Evolutionary conservation across 495 filamentous ascomycete species (phyloP).

Genomic region (Elasticomyces elasticus): DNA sequence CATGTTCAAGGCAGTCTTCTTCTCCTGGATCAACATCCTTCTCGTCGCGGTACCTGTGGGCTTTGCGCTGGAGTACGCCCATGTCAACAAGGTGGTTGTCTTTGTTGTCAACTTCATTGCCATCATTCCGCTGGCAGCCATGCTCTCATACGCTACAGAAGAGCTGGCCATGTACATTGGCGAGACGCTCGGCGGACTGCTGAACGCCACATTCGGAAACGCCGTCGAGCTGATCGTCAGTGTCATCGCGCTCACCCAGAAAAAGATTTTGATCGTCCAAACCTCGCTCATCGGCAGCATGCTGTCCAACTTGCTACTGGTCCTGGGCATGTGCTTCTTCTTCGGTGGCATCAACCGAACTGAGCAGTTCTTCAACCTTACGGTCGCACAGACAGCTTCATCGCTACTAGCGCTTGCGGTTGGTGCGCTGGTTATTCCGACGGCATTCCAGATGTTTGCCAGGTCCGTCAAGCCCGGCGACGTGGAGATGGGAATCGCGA

Average conservation of each 20-base stretch:
- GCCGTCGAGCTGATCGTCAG: slow-evolving; percentile 88
- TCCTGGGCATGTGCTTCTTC: slow-evolving; percentile 91
- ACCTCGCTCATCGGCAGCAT: slow-evolving; percentile 87
- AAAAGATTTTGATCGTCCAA: slow-evolving; percentile 77
- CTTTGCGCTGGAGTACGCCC: slow-evolving; percentile 57
- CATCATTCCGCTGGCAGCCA: slow-evolving; percentile 49
- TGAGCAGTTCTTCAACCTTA: slow-evolving; percentile 85
- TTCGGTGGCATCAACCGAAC: slow-evolving; percentile 64
- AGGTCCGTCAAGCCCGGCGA: not conserved
- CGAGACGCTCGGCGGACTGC: slow-evolving; percentile 73
- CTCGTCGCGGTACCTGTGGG: slow-evolving; percentile 71
- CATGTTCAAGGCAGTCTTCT: slow-evolving; percentile 60
- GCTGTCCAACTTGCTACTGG: slow-evolving; percentile 81
- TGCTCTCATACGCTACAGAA: slow-evolving; percentile 36
- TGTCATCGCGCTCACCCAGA: slow-evolving; percentile 57
- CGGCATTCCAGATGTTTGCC: slow-evolving; percentile 54
- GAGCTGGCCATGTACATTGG: slow-evolving; percentile 43
- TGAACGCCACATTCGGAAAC: slow-evolving; percentile 86
- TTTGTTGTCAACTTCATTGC: slow-evolving; percentile 85
- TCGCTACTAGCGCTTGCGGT: slow-evolving; percentile 73
- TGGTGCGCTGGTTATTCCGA: slow-evolving; percentile 75
- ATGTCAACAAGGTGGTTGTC: slow-evolving; percentile 48
- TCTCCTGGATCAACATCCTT: slow-evolving; percentile 76
- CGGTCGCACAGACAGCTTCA: slow-evolving; percentile 85
- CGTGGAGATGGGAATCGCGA: slow-evolving; percentile 6